Conservation (phyloP, 176 grass and related monocot species). For the Rhynchospora tenuis region DNA sequence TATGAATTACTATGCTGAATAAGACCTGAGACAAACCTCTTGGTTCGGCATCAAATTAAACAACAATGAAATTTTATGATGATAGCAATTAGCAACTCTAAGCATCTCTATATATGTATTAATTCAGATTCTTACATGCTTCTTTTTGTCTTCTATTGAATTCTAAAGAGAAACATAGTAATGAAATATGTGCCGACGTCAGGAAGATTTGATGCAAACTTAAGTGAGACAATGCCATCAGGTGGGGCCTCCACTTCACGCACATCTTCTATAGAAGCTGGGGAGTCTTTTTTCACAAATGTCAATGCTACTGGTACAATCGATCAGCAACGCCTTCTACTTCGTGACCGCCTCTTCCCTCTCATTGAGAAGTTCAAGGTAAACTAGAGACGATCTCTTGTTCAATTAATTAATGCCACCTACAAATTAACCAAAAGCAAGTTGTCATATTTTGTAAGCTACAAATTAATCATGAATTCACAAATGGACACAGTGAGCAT, state of each 20-base stretch:
- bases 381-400: not conserved
- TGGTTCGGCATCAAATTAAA: not conserved
- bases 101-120: too few relatives aligned
- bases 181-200: constrained; percentile 40
- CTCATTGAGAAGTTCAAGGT: constrained; percentile 53
- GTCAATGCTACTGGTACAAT: constrained; percentile 32
- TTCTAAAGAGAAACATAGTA: constrained; percentile 35
- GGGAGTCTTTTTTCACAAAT: constrained; percentile 39
- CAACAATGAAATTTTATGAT: not conserved
- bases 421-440: not conserved
- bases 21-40: not conserved
- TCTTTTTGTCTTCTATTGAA: not conserved
- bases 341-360: constrained; percentile 55
- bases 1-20: not conserved
- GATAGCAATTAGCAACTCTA: not conserved
- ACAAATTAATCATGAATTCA: not conserved
- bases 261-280: not conserved
- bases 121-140: not conserved
- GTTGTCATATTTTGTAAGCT: not conserved
- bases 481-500: not conserved
- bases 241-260: constrained; percentile 34
- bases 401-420: not conserved
- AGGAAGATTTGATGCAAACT: constrained; percentile 22
- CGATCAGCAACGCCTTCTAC: constrained; percentile 34
- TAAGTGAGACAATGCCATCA: constrained; percentile 32